Conservation (phyloP, 805 yeast species). For the Kluyveromyces aestuarii region DNA sequence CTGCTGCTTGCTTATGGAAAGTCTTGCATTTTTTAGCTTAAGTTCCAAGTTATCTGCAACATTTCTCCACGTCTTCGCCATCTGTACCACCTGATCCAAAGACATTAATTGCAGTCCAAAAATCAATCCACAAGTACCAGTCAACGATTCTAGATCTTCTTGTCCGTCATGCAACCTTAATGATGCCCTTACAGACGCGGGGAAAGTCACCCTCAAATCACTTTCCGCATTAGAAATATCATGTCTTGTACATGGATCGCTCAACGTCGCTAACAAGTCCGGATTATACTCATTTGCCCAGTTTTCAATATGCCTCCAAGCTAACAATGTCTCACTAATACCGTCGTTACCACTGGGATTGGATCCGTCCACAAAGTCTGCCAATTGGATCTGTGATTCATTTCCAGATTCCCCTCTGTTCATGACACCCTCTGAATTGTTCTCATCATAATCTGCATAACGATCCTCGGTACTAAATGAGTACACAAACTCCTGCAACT, state of each 20-base stretch:
- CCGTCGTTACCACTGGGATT: constrained; percentile 39
- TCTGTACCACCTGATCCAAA: constrained; percentile 68
- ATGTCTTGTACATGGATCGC: constrained; percentile 67
- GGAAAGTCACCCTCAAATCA: constrained; percentile 67
- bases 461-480: constrained; percentile 59
- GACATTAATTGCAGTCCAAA: constrained; percentile 77
- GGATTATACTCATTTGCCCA: constrained; percentile 77
- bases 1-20: constrained; percentile 6
- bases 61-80: constrained; percentile 79
- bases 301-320: constrained; percentile 83
- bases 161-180: constrained; percentile 87
- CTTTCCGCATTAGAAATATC: constrained; percentile 79
- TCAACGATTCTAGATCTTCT: constrained; percentile 61
- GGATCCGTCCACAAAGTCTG: constrained; percentile 29
- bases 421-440: constrained; percentile 19
- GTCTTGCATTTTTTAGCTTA: constrained; percentile 15
- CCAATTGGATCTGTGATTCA: constrained; percentile 25
- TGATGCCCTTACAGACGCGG: constrained; percentile 75
- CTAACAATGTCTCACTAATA: constrained; percentile 60
- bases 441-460: constrained; percentile 55
- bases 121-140: constrained; percentile 61
- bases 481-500: constrained; percentile 50
- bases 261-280: constrained; percentile 70
- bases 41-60: constrained; percentile 41
- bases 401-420: constrained; percentile 21